Evolutionary conservation across 352 stramenopile species (phyloP).

Genomic region (Pythium rishiriense): DNA sequence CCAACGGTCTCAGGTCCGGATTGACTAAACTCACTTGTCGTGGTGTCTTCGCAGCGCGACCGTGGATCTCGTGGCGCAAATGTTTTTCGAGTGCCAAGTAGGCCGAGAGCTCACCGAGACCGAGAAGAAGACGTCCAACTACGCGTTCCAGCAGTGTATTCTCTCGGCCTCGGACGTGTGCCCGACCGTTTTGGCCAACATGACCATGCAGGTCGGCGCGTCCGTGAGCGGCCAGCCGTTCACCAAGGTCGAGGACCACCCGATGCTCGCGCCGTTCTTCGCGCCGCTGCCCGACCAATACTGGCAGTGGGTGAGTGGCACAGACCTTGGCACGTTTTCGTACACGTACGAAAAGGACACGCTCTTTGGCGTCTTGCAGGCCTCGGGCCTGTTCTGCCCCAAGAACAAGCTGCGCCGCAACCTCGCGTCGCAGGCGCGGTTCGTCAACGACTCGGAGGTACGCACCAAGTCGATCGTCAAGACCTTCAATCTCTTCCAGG

Average conservation of each 20-base stretch:
- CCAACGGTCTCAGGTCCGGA: too few species aligned
- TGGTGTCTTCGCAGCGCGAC: slow-evolving; percentile 35
- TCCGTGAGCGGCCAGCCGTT: slow-evolving; percentile 31
- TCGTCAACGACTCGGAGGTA: slow-evolving; percentile 1
- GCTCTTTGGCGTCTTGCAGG: slow-evolving; percentile 40
- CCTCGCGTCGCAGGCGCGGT: background rate
- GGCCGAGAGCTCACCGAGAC: slow-evolving; percentile 44
- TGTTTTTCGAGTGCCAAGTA: slow-evolving; percentile 72
- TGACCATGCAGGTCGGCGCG: slow-evolving; percentile 39
- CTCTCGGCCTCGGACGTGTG: slow-evolving; percentile 25
- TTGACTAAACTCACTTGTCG: background rate
- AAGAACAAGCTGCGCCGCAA: slow-evolving; percentile 39
- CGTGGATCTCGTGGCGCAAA: slow-evolving; percentile 59
- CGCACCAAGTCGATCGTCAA: slow-evolving; percentile 35
- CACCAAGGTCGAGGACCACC: slow-evolving; percentile 43
- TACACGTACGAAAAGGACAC: slow-evolving; percentile 66
- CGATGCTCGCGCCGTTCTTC: slow-evolving; percentile 49
- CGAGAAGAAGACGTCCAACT: slow-evolving; percentile 52
- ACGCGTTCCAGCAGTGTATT: slow-evolving; percentile 49
- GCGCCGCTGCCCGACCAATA: slow-evolving; percentile 53
- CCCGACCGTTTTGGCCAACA: slow-evolving; percentile 39
- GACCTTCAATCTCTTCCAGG: slow-evolving; percentile 42
- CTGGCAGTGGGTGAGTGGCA: slow-evolving; percentile 54
- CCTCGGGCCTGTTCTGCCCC: slow-evolving; percentile 36
- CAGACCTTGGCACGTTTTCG: slow-evolving; percentile 51